Evolutionary conservation across 1,139 yeast genomes (phyloP), one percentile per base, ranked within the genome.

Genomic region (Chernovozyma aurita): DNA sequence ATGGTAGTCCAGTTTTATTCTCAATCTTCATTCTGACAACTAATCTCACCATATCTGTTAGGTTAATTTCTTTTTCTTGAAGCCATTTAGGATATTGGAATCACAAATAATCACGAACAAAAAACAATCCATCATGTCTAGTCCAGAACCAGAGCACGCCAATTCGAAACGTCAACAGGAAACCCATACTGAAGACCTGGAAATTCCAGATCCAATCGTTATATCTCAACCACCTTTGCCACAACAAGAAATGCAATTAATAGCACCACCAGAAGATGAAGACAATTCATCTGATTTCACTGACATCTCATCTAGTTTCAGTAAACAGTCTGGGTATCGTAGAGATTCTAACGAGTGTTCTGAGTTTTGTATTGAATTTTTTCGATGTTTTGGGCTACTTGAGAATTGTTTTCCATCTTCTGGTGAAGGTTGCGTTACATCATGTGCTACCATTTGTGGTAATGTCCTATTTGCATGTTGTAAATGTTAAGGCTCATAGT

Each of bases 361-460:
- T 4, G 74, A 68, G 42, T 69, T 69, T 42, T 67, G 72, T 42
- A 46, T 63, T 33, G 74, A 68, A 39, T 55, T 51, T 34, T 52
- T 54, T 38, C 42, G 61, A 12, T 70, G 76, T 44, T 70, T 69
- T 39, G 75, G 76, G 1, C 50, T 66, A 35, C 60, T 62, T 33
- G 69, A 65, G 34, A 48, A 57, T 4, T 69, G 72, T 47, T 68
- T 72, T 45, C 75, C 76, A 9, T 46, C 61, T 28, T 54, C 52
- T 24, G 67, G 69, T 3, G 73, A 67, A 34, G 74, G 76, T 13
- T 69, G 63, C 42, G 42, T 67, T 35, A 58, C 69, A 24, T 48
- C 61, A 13, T 41, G 55, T 20, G 71, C 72, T 12, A 50, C 63
- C 1, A 62, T 66, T 50, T 47, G 61, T 35, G 74, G 73, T 30